phyloP scores from a whole-genome alignment of 2,329 filamentous ascomycete species.

The Graphilbum fragrans region DNA sequence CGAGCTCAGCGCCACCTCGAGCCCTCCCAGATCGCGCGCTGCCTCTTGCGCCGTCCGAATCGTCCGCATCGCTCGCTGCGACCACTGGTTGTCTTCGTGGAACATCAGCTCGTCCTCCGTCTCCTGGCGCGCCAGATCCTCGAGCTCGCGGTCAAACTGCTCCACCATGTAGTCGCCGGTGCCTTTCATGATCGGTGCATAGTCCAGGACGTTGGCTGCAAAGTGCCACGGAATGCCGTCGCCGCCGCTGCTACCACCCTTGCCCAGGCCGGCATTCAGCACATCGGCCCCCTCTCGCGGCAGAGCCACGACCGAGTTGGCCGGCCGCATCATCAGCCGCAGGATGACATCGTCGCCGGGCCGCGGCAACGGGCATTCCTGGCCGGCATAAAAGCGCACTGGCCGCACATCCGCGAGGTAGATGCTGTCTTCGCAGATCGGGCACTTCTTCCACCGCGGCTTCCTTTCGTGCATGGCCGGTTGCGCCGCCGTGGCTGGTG shows the following conservation, averaged over 20 bases:
- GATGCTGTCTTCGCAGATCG: constrained; percentile 89
- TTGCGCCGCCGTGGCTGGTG: background rate
- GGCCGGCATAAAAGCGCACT: constrained; percentile 81
- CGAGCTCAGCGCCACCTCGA: constrained; percentile 13
- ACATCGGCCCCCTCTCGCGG: constrained; percentile 68
- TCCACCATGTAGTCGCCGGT: constrained; percentile 75
- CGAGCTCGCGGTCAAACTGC: constrained; percentile 71
- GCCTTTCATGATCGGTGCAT: constrained; percentile 90
- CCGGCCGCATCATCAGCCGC: constrained; percentile 68
- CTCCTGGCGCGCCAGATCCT: constrained; percentile 62
- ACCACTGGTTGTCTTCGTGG: constrained; percentile 87
- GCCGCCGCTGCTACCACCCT: background rate
- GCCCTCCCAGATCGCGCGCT: constrained; percentile 32
- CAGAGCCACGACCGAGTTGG: constrained; percentile 74
- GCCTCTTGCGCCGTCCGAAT: constrained; percentile 69
- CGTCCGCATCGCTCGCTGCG: constrained; percentile 65
- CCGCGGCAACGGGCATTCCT: constrained; percentile 68
- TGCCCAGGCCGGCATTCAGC: constrained; percentile 40
- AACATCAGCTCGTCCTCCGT: constrained; percentile 86
- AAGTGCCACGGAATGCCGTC: constrained; percentile 75
- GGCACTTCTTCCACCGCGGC: constrained; percentile 83
- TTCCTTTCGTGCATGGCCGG: constrained; percentile 1
- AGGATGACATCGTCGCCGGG: constrained; percentile 86
- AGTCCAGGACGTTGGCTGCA: constrained; percentile 86
- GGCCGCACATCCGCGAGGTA: constrained; percentile 83